These are phyloP conservation scores for Polyporus tsugae DNA, from an alignment of 1,284 basidiomycete species.

Conservation along the genomic window DNA sequence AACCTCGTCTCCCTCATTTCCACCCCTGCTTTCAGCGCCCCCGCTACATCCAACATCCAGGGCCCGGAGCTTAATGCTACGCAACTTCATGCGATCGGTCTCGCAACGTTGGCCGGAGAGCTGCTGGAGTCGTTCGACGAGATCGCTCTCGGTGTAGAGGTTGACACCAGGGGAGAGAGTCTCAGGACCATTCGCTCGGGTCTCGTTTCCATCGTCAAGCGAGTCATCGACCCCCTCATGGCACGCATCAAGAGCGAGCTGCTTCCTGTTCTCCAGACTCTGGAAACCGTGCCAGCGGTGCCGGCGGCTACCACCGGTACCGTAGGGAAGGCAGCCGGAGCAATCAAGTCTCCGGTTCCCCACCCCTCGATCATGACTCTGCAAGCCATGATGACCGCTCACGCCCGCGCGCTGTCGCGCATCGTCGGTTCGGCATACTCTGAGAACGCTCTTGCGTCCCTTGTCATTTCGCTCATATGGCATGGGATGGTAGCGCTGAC, in stretches of 20 bases:
- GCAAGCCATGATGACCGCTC: slow-evolving; percentile 65
- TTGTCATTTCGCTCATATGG: slow-evolving; percentile 79
- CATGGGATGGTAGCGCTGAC: slow-evolving; percentile 72
- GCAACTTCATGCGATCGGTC: slow-evolving; percentile 73
- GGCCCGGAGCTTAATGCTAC: slow-evolving; percentile 65
- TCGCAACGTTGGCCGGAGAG: slow-evolving; percentile 75
- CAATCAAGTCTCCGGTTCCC: slow-evolving; percentile 48
- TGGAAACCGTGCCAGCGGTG: slow-evolving; percentile 55
- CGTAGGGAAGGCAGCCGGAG: slow-evolving; percentile 45
- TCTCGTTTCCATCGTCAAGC: slow-evolving; percentile 68
- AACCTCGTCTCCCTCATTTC: slow-evolving; percentile 71
- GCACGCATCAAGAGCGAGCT: slow-evolving; percentile 68
- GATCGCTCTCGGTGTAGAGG: slow-evolving; percentile 64
- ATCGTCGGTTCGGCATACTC: slow-evolving; percentile 61
- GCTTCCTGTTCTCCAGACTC: slow-evolving; percentile 62
- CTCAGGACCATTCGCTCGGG: slow-evolving; percentile 71
- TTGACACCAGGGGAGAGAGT: slow-evolving; percentile 69
- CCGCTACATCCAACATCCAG: slow-evolving; percentile 59
- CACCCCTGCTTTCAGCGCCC: slow-evolving; percentile 64
- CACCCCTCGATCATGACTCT: slow-evolving; percentile 70
- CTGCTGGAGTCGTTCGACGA: slow-evolving; percentile 74
- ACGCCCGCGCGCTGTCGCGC: slow-evolving; percentile 63
- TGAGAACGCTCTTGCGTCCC: slow-evolving; percentile 67
- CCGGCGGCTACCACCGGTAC: slow-evolving; percentile 34
- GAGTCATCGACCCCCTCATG: slow-evolving; percentile 71